Conservation (phyloP, 495 filamentous ascomycete genomes). For the Neurospora sp. region DNA sequence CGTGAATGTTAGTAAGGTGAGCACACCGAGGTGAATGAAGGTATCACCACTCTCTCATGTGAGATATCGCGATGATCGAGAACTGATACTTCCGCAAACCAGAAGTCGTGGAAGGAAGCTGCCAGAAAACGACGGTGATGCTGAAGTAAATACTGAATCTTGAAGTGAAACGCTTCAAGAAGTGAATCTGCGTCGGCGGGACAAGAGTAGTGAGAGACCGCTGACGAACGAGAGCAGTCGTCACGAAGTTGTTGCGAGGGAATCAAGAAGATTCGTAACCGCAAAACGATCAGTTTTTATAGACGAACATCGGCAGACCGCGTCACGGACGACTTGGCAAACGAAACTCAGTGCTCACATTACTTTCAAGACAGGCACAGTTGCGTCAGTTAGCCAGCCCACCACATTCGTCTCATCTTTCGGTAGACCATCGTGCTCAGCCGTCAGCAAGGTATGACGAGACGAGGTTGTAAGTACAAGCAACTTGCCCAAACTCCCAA, state of each 20-base stretch:
- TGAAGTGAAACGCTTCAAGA: not conserved
- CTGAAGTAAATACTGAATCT: not conserved
- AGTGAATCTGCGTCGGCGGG: not conserved
- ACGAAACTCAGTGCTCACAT: not conserved
- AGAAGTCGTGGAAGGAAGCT: not conserved
- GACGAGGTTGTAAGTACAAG: not conserved
- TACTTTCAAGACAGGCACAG: not conserved
- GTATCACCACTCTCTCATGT: not conserved
- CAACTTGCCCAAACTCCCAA: not conserved
- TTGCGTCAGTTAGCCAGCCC: not conserved
- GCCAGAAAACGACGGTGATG: not conserved
- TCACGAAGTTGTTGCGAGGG: not conserved
- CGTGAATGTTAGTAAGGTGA: not conserved
- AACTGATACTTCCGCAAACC: not conserved
- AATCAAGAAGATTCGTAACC: not conserved
- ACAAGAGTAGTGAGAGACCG: not conserved
- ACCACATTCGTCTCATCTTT: not conserved
- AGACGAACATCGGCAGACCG: not conserved
- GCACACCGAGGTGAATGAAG: not conserved
- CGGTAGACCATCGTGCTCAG: not conserved
- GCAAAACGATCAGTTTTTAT: not conserved
- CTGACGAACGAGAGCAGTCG: not conserved
- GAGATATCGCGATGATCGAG: not conserved
- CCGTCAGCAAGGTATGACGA: not conserved
- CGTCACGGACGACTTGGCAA: not conserved